These are phyloP conservation scores for Fomitopsis serialis DNA, from an alignment of 768 basidiomycete genomes.

Conservation along the genomic window DNA sequence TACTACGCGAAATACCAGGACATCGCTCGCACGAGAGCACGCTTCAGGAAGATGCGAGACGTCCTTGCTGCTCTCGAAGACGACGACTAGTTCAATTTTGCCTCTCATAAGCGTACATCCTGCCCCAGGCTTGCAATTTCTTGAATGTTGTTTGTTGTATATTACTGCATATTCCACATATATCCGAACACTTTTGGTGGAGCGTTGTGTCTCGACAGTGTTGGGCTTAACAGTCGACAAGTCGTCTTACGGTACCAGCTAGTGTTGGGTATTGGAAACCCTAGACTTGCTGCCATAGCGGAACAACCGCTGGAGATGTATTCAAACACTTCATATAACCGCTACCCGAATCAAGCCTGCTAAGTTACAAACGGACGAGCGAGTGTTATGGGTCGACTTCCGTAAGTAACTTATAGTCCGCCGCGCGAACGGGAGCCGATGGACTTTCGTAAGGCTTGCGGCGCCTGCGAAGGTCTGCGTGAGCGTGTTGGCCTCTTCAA, in stretches of 20 bases:
- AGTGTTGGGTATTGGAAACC: no score
- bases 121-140: background rate
- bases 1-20: slow-evolving; percentile 73
- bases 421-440: slow-evolving; percentile 69
- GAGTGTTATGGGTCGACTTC: slow-evolving; percentile 44
- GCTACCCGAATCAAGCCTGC: background rate
- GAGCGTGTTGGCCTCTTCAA: background rate
- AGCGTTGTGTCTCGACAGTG: no score
- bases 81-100: slow-evolving; percentile 8
- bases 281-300: no score
- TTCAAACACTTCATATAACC: background rate
- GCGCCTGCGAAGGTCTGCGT: slow-evolving; percentile 40
- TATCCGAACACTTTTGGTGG: no score
- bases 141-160: background rate
- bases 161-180: no score
- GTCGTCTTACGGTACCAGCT: no score
- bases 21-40: slow-evolving; percentile 54
- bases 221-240: no score
- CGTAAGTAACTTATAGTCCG: slow-evolving; percentile 59
- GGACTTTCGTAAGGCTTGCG: slow-evolving; percentile 77
- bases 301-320: no score
- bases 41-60: slow-evolving; percentile 67
- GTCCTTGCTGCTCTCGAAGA: slow-evolving; percentile 21
- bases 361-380: background rate
- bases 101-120: background rate